Evolutionary conservation across 495 filamentous ascomycete species (phyloP).

Genomic region (Podospora anserina): DNA sequence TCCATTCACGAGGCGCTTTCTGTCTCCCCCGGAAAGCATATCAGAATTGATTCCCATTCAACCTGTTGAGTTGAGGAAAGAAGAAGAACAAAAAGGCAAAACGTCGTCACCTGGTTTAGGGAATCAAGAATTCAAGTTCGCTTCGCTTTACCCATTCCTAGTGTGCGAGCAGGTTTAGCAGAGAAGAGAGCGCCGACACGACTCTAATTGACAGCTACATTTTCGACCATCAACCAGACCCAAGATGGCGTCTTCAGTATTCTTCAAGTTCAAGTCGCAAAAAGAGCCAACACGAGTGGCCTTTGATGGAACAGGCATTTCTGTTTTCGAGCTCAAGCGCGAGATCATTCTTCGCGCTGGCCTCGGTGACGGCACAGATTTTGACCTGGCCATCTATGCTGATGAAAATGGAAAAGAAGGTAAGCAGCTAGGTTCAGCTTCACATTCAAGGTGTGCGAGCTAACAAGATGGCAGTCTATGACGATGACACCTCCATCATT

Average conservation of each 20-base stretch:
- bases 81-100: constrained; percentile 18
- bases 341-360: constrained; percentile 94
- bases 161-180: constrained; percentile 28
- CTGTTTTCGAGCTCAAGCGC: constrained; percentile 96
- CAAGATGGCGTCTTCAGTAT: constrained; percentile 95
- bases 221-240: constrained; percentile 10
- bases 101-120: constrained; percentile 13
- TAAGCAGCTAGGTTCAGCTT: constrained; percentile 43
- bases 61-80: constrained; percentile 43
- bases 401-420: constrained; percentile 84
- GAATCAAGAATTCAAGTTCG: constrained; percentile 27
- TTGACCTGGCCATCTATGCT: constrained; percentile 89
- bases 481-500: constrained; percentile 94
- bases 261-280: constrained; percentile 99
- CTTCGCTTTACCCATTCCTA: constrained; percentile 37
- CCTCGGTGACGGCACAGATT: constrained; percentile 92
- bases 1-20: constrained; percentile 35
- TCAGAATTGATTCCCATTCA: constrained; percentile 58
- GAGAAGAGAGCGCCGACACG: constrained; percentile 26
- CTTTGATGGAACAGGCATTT: constrained; percentile 97
- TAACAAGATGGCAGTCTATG: constrained; percentile 65
- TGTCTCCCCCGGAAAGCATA: constrained; percentile 51
- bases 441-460: background rate
- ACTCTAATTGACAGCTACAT: constrained; percentile 20
- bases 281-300: constrained; percentile 91